These are phyloP conservation scores for Sambucus nigra DNA, from an alignment of 129 eudicot genomes.

Conservation along the genomic window DNA sequence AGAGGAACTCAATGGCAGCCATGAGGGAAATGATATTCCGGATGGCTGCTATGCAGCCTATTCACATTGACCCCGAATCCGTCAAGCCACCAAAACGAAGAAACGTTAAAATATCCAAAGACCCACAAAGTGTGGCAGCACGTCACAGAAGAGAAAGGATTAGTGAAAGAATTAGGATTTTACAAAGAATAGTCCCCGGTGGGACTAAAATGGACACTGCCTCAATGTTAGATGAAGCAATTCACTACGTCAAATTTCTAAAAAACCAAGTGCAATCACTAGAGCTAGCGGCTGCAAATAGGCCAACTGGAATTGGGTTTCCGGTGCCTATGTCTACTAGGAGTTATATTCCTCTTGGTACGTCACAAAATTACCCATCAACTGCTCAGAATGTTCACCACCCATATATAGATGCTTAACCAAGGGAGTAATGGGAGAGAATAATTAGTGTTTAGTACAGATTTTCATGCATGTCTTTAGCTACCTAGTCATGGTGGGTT, in stretches of 20 bases:
- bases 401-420: no score
- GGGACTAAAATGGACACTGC: slow-evolving; percentile 31
- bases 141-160: slow-evolving; percentile 29
- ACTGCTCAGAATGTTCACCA: no score
- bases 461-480: no score
- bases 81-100: slow-evolving; percentile 22
- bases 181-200: slow-evolving; percentile 26
- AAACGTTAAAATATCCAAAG: slow-evolving; percentile 25
- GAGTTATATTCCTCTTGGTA: no score
- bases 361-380: no score
- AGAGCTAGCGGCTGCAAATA: slow-evolving; percentile 26
- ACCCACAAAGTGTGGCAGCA: slow-evolving; percentile 32
- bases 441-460: no score
- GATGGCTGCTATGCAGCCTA: slow-evolving; percentile 23
- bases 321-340: slow-evolving; percentile 38
- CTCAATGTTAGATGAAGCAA: slow-evolving; percentile 26
- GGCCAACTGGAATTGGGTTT: slow-evolving; percentile 30
- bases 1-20: slow-evolving; percentile 14
- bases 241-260: slow-evolving; percentile 26
- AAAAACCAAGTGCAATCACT: slow-evolving; percentile 27
- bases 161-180: slow-evolving; percentile 25
- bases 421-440: no score
- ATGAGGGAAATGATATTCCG: slow-evolving; percentile 29
- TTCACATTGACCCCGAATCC: slow-evolving; percentile 26
- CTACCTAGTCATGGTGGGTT: background rate